A percentile compares a stretch with the other conserved stretches of the same genome.
Evolutionary conservation across 768 basidiomycete species (phyloP).

Genomic region (Rubroboletus pulcherrimus): DNA sequence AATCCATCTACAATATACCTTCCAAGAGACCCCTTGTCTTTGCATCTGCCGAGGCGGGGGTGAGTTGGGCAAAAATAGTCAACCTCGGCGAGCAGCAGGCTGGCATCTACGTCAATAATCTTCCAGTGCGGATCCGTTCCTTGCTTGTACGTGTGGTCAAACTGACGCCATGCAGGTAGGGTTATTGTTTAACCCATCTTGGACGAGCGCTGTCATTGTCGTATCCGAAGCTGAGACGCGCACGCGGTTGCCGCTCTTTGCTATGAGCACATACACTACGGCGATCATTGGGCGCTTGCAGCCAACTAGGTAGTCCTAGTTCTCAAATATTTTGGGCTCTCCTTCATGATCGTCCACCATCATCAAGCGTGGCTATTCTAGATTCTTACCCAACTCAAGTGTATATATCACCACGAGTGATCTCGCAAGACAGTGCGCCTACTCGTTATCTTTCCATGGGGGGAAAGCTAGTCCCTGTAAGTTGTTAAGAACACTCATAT

Average conservation of each 20-base stretch:
- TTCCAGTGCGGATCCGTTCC: conserved; percentile 37
- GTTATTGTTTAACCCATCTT: conserved; percentile 45
- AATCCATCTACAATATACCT: conserved; percentile 31
- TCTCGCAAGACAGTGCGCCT: conserved; percentile 43
- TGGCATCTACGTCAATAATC: conserved; percentile 40
- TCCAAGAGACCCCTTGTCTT: conserved; percentile 37
- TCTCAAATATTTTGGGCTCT: not conserved
- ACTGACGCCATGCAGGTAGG: conserved; percentile 40
- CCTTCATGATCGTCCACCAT: not conserved
- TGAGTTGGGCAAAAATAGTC: conserved; percentile 50
- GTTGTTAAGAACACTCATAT: not conserved
- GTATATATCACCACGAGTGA: conserved; percentile 40
- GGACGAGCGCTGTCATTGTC: conserved; percentile 45
- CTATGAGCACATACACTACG: conserved; percentile 47
- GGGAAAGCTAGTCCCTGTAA: conserved; percentile 7
- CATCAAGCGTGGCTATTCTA: conserved; percentile 43
- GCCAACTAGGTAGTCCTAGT: conserved; percentile 41
- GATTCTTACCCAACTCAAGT: conserved; percentile 50
- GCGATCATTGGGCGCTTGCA: conserved; percentile 40
- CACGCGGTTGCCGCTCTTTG: conserved; percentile 43
- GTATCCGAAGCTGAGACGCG: conserved; percentile 49
- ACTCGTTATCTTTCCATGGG: conserved; percentile 48
- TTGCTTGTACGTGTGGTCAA: not conserved
- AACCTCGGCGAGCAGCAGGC: conserved; percentile 51
- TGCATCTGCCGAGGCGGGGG: conserved; percentile 44